Conservation (phyloP, 2,329 filamentous ascomycete genomes). For the Penicillium sp. region DNA sequence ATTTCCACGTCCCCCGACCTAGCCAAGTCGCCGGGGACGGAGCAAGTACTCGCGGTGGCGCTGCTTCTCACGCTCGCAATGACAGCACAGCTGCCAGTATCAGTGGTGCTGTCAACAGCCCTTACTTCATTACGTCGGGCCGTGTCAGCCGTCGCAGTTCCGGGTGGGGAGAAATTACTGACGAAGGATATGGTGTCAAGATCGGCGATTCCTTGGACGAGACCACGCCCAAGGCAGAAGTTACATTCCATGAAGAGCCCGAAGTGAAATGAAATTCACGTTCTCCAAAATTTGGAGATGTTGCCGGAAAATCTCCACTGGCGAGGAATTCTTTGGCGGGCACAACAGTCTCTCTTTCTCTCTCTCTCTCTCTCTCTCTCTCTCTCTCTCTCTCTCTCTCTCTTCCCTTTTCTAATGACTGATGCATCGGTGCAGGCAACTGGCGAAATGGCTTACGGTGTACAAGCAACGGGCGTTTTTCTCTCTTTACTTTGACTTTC, state of each 20-base stretch:
- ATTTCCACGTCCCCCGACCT: conserved; percentile 64
- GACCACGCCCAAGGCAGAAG: conserved; percentile 24
- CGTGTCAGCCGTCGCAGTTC: conserved; percentile 41
- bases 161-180: conserved; percentile 41
- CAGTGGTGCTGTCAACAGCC: conserved; percentile 51
- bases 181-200: conserved; percentile 31
- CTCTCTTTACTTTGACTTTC: not conserved
- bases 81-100: conserved; percentile 79
- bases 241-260: conserved; percentile 9
- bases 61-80: conserved; percentile 68
- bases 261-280: no score
- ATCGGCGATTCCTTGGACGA: conserved; percentile 11
- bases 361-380: no score
- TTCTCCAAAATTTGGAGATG: no score
- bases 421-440: conserved; percentile 13
- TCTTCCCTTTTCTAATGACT: conserved; percentile 14
- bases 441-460: conserved; percentile 12
- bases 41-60: conserved; percentile 70
- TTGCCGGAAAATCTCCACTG: no score
- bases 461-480: conserved; percentile 3
- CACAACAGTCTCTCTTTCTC: not conserved
- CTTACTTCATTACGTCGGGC: conserved; percentile 46
- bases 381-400: not conserved
- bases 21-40: conserved; percentile 52
- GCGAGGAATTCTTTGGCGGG: no score